A percentile compares a stretch with the other conserved stretches of the same genome.
Evolutionary conservation across 2,329 filamentous ascomycete genomes (phyloP).

Genomic region (Paracorniculantispora psalliotae): DNA sequence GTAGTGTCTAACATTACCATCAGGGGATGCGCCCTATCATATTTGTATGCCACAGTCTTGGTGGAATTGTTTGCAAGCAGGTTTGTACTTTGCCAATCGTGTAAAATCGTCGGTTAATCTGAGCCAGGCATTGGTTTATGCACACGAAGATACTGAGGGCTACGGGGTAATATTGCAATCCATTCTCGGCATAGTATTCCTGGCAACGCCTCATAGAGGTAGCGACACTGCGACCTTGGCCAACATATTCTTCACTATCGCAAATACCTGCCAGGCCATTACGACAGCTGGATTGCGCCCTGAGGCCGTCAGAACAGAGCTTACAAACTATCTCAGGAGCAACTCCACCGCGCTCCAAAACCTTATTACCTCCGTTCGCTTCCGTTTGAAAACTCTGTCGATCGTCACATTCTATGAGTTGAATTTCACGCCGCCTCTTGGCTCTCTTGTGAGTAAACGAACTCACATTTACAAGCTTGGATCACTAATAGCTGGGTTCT

Average conservation of each 20-base stretch:
- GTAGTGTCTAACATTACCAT: background rate
- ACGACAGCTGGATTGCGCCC: slow-evolving; percentile 14
- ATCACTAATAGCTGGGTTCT: background rate
- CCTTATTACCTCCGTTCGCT: slow-evolving; percentile 16
- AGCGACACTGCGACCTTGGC: slow-evolving; percentile 21
- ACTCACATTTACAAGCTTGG: background rate
- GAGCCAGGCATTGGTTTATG: slow-evolving; percentile 20
- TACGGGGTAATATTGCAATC: slow-evolving; percentile 17
- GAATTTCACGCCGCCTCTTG: slow-evolving; percentile 14
- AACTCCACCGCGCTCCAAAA: slow-evolving; percentile 18
- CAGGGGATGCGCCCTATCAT: slow-evolving; percentile 18
- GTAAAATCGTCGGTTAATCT: background rate
- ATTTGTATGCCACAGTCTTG: slow-evolving; percentile 26
- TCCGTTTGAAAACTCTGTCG: slow-evolving; percentile 16
- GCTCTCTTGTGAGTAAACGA: slow-evolving; percentile 13
- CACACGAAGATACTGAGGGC: slow-evolving; percentile 17
- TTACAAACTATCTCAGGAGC: slow-evolving; percentile 17
- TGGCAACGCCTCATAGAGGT: slow-evolving; percentile 29
- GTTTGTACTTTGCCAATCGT: slow-evolving; percentile 12
- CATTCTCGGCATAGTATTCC: slow-evolving; percentile 23
- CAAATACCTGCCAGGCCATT: slow-evolving; percentile 11
- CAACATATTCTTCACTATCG: slow-evolving; percentile 20
- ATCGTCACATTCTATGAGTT: slow-evolving; percentile 22
- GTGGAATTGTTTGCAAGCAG: slow-evolving; percentile 26
- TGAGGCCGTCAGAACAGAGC: slow-evolving; percentile 20